A percentile compares a stretch with the other conserved stretches of the same genome.
phyloP scores from a whole-genome alignment of 2,329 filamentous ascomycete species.

The Zasmidium angulare region DNA sequence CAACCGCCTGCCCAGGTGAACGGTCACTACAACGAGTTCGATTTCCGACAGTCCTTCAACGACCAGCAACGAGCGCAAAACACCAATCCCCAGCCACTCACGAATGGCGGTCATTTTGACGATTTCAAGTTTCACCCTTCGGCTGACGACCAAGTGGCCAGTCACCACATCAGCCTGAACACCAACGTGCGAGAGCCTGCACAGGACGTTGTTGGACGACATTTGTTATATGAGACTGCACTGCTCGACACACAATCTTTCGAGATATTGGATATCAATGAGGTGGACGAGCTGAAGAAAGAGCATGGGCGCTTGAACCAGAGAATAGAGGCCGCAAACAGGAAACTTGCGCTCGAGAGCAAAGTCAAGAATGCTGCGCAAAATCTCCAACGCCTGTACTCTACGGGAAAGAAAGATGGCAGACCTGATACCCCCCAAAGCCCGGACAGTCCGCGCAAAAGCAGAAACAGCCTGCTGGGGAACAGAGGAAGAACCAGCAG shows the following conservation, averaged over 20 bases:
- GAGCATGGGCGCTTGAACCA: slow-evolving; percentile 70
- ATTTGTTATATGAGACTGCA: slow-evolving; percentile 90
- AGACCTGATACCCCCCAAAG: slow-evolving; percentile 44
- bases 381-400: slow-evolving; percentile 80
- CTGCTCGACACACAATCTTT: slow-evolving; percentile 83
- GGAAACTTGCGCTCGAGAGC: slow-evolving; percentile 83
- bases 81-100: slow-evolving; percentile 5
- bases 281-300: slow-evolving; percentile 89
- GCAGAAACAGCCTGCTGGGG: slow-evolving; percentile 49
- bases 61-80: slow-evolving; percentile 7
- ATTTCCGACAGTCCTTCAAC: slow-evolving; percentile 21
- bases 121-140: slow-evolving; percentile 26
- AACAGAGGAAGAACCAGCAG: slow-evolving; percentile 34
- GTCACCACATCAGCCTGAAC: slow-evolving; percentile 31
- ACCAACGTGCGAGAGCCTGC: slow-evolving; percentile 29
- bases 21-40: slow-evolving; percentile 25
- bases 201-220: slow-evolving; percentile 70
- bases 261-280: slow-evolving; percentile 83
- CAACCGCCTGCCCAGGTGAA: slow-evolving; percentile 11
- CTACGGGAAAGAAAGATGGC: slow-evolving; percentile 55
- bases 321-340: slow-evolving; percentile 77
- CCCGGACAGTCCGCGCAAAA: slow-evolving; percentile 50
- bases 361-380: slow-evolving; percentile 93
- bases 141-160: slow-evolving; percentile 20
- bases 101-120: slow-evolving; percentile 19